Evolutionary conservation across 2,329 filamentous ascomycete species (phyloP), one percentile per base, ranked within the genome.

Genomic region (Ramichloridium luteum): DNA sequence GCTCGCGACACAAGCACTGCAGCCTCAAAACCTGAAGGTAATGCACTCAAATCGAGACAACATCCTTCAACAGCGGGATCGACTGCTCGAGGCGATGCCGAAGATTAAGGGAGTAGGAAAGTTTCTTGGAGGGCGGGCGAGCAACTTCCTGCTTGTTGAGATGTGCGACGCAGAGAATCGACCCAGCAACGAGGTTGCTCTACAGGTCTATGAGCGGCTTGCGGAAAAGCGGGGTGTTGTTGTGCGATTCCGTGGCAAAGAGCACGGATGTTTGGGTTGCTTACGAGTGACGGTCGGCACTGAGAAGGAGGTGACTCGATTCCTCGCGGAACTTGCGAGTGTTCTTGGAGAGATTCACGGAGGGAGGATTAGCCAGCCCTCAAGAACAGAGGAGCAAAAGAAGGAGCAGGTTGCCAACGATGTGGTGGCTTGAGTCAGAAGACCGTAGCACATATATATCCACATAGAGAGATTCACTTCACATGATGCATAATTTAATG

Each of bases 231-330:
- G 75, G 53, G 85, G 88, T 1, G 88, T 98, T 0, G 86, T 98
- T 5, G 88, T 96, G 3, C 68, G 90, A 32, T 98, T 96, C 58
- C 69, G 90, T 46, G 90, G 90, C 28, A 92, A 86, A 61, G 90
- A 98, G 64, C 67, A 80, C 43, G 88, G 86, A 4, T 98, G 90
- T 54, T 57, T 77, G 25, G 90, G 88, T 0, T 94, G 88, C 50
- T 59, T 98, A 55, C 72, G 90, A 34, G 83, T 96, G 44, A 98
- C 90, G 0, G 74, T 98, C 9, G 90, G 90, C 11, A 96, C 88
- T 1, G 81, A 92, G 55, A 61, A 72, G 2, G 90, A 98, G 58
- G 82, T 92, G 6, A 77, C 77, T 15, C 69, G 77, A 37, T 83
- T 96, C 51, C 54, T 98, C 46, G 60, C 63, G 13, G 77, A 86